A percentile compares a stretch with the other conserved stretches of the same genome.
Conservation (phyloP, 805 yeast genomes). For the Clavispora santaluciae region DNA sequence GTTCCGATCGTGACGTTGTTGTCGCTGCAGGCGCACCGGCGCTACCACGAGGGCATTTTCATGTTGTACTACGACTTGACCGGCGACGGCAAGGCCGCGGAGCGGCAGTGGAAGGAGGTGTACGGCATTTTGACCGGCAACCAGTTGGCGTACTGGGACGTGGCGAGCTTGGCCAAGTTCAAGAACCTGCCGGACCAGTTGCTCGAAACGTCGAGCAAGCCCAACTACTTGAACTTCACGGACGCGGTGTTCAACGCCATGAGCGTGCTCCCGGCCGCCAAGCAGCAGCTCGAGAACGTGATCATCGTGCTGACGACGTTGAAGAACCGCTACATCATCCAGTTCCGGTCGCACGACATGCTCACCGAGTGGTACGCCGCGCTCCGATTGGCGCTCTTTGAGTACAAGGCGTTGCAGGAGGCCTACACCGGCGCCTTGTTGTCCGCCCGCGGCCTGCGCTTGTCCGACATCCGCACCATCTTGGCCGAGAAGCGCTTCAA, state of each 20-base stretch:
- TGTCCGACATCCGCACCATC: slow-evolving; percentile 82
- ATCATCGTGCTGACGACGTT: slow-evolving; percentile 89
- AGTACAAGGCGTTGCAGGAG: slow-evolving; percentile 79
- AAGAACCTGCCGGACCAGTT: slow-evolving; percentile 49
- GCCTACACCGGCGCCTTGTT: slow-evolving; percentile 95
- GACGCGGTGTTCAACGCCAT: slow-evolving; percentile 83
- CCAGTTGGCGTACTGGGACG: slow-evolving; percentile 91
- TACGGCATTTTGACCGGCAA: slow-evolving; percentile 89
- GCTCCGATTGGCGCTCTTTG: slow-evolving; percentile 73
- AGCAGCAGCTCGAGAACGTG: slow-evolving; percentile 62
- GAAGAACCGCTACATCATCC: slow-evolving; percentile 81
- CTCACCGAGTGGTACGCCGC: slow-evolving; percentile 79
- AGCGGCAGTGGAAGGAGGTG: slow-evolving; percentile 86
- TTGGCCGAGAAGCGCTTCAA: slow-evolving; percentile 79
- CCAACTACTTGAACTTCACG: slow-evolving; percentile 83
- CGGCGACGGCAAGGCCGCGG: slow-evolving; percentile 82
- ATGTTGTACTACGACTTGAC: slow-evolving; percentile 67
- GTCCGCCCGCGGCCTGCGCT: slow-evolving; percentile 82
- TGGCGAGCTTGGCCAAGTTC: slow-evolving; percentile 54
- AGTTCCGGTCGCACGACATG: slow-evolving; percentile 61
- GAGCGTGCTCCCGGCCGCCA: slow-evolving; percentile 59
- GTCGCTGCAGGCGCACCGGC: slow-evolving; percentile 69
- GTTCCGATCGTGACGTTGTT: slow-evolving; percentile 71
- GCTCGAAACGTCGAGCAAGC: slow-evolving; percentile 61
- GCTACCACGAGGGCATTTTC: slow-evolving; percentile 72